Conservation (phyloP, 139 green algal genomes). For the Pleodorina starrii region DNA sequence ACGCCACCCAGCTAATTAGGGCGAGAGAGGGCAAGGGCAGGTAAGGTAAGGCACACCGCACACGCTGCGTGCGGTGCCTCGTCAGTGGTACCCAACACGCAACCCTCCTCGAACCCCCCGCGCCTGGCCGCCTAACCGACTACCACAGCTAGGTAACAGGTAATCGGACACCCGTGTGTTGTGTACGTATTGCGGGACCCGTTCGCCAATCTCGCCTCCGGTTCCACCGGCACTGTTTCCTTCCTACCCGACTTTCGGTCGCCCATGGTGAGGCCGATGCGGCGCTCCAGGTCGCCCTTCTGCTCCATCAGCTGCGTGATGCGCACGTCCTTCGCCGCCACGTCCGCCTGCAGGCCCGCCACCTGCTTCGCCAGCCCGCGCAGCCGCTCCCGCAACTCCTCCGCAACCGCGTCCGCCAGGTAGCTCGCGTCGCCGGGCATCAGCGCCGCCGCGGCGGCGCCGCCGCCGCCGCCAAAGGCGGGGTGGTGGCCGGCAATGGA, state of each 20-base stretch:
- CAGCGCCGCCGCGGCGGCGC: conserved; percentile 15
- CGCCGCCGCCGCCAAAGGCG: background rate
- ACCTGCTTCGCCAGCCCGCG: conserved; percentile 64
- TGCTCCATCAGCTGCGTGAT: conserved; percentile 55
- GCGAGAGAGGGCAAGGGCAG: no score
- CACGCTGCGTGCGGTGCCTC: no score
- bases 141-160: no score
- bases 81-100: no score
- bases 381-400: conserved; percentile 65
- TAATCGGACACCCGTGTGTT: no score
- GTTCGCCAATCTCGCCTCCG: no score
- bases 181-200: no score
- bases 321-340: conserved; percentile 55
- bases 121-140: no score
- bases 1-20: no score
- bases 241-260: conserved; percentile 55
- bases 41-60: no score
- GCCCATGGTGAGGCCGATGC: conserved; percentile 51
- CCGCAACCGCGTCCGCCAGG: conserved; percentile 67
- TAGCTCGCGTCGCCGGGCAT: conserved; percentile 56
- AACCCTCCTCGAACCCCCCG: no score
- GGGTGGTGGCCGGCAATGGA: background rate
- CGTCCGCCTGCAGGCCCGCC: conserved; percentile 63
- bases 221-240: no score
- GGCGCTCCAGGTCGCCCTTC: conserved; percentile 57